Evolutionary conservation across 1,284 basidiomycete genomes (phyloP), one percentile per base, ranked within the genome.

Genomic region (Ustilago shanxiensis): DNA sequence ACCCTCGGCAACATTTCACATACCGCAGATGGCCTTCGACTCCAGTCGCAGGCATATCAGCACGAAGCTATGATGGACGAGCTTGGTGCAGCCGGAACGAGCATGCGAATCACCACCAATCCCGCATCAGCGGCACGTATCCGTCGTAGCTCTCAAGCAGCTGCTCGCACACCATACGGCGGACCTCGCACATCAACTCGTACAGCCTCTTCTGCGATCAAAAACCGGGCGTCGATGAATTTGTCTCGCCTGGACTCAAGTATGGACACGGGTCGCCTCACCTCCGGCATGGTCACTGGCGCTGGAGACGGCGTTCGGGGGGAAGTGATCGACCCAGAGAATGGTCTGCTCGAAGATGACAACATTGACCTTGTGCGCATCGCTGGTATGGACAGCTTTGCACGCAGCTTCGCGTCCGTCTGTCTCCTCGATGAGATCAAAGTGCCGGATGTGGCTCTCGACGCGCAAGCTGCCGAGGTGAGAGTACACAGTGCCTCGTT

Each of bases 371-470:
- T 73, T n/a, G 49, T 56, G 5, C 68, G 45, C 9, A 54, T 79
- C 16, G 71, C 77, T 13, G 77, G 72, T 50, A 64, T 80, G 49
- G 75, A 72, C 35, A 61, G 63, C 39, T 79, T 83, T 37, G 79
- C 77, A 2, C 77, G 77, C 28, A 77, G 76, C 49, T 79, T 79
- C 47, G 81, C 79, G 1, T 68, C 65, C 33, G 72, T 71, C 4
- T 72, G 76, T 26, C 76, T 83, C 13, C 59, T 81, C 16, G 81
- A 81, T 18, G 73, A 81, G 59, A 77, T 83, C 60, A 51, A 63
- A 26, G 52, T 76, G 29, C 39, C 66, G 9, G 44, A 26, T 10
- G 18, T 62, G 0, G 22, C 20, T 26, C 26, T 39, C 4, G 4
- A 33, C 7, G 14, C 24, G 6, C 49, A 56, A 24, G 18, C 52